Percentiles rank a stretch among this genome's conserved stretches.
These are phyloP conservation scores for Casuarina cunninghamiana DNA, from an alignment of 306 rosid genomes.

Conservation along the genomic window DNA sequence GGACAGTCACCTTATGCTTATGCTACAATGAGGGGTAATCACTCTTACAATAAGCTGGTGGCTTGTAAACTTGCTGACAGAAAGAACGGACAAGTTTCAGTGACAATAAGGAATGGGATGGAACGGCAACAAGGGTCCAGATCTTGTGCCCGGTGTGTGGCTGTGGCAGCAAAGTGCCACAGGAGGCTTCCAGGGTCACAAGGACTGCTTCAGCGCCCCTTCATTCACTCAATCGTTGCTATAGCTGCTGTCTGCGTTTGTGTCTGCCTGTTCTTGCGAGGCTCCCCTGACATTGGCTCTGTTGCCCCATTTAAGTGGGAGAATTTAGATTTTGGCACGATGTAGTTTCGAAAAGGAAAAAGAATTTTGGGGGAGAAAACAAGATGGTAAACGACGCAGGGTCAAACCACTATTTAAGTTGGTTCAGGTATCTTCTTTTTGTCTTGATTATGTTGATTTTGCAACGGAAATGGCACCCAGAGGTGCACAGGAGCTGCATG, in stretches of 20 bases:
- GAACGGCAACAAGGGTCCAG: constrained; percentile 33
- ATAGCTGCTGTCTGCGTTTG: constrained; percentile 92
- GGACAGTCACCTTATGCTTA: constrained; percentile 74
- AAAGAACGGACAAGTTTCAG: constrained; percentile 58
- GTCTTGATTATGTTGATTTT: not conserved
- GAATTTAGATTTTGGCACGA: constrained; percentile 65
- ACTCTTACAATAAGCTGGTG: constrained; percentile 64
- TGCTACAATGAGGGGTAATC: constrained; percentile 74
- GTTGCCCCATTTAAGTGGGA: constrained; percentile 88
- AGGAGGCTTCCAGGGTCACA: constrained; percentile 61
- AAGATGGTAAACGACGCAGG: constrained; percentile 10
- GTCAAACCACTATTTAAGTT: constrained; percentile 4
- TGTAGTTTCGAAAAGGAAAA: constrained; percentile 33
- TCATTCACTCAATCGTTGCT: constrained; percentile 78
- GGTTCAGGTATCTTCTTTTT: constrained; percentile 1
- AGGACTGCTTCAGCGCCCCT: constrained; percentile 68
- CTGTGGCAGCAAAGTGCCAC: constrained; percentile 41
- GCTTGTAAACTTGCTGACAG: constrained; percentile 60
- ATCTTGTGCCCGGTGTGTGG: constrained; percentile 69
- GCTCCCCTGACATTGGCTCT: constrained; percentile 67
- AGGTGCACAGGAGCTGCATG: not conserved
- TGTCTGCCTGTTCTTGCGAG: constrained; percentile 82
- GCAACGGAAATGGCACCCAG: not conserved
- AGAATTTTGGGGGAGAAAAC: constrained; percentile 18
- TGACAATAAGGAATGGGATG: constrained; percentile 54